Conservation (phyloP, 2,329 filamentous ascomycete genomes). For the Hypoxylon sp. region DNA sequence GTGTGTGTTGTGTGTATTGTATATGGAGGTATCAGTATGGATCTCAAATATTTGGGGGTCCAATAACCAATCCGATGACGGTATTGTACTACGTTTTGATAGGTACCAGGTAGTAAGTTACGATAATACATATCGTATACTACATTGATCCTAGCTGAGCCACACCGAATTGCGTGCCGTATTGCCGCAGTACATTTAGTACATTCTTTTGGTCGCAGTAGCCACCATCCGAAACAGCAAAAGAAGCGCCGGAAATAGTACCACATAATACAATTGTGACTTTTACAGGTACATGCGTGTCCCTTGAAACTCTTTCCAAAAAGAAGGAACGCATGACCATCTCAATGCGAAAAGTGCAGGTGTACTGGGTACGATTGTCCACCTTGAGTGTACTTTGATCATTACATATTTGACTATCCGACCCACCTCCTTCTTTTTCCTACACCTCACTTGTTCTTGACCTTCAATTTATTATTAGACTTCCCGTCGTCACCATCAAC, state of each 20-base stretch:
- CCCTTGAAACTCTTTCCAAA: slow-evolving; percentile 38
- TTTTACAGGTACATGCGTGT: slow-evolving; percentile 30
- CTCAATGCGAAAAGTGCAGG: slow-evolving; percentile 33
- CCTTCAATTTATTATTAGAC: slow-evolving; percentile 26
- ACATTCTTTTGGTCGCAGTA: slow-evolving; percentile 8
- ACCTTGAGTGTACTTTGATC: slow-evolving; percentile 12
- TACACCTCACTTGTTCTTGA: slow-evolving; percentile 32
- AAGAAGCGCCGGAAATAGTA: slow-evolving; percentile 40
- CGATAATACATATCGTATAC: slow-evolving; percentile 7
- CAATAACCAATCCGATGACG: slow-evolving; percentile 1
- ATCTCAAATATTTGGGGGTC: not conserved
- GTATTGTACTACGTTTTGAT: not conserved
- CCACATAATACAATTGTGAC: slow-evolving; percentile 15
- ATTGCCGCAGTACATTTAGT: slow-evolving; percentile 32
- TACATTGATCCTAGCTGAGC: slow-evolving; percentile 27
- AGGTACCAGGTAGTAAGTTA: not conserved
- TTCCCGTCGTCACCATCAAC: slow-evolving; percentile 33
- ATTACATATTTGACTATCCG: slow-evolving; percentile 36
- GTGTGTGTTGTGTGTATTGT: not conserved
- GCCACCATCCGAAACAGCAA: slow-evolving; percentile 40
- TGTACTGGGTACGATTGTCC: slow-evolving; percentile 9
- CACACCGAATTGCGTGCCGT: slow-evolving; percentile 41
- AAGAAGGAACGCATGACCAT: slow-evolving; percentile 36
- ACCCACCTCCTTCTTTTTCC: slow-evolving; percentile 39
- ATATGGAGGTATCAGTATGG: not conserved